A percentile compares a stretch with the other conserved stretches of the same genome.
Conservation (phyloP, 2,329 filamentous ascomycete species). For the Beauveria rudraprayagi region DNA sequence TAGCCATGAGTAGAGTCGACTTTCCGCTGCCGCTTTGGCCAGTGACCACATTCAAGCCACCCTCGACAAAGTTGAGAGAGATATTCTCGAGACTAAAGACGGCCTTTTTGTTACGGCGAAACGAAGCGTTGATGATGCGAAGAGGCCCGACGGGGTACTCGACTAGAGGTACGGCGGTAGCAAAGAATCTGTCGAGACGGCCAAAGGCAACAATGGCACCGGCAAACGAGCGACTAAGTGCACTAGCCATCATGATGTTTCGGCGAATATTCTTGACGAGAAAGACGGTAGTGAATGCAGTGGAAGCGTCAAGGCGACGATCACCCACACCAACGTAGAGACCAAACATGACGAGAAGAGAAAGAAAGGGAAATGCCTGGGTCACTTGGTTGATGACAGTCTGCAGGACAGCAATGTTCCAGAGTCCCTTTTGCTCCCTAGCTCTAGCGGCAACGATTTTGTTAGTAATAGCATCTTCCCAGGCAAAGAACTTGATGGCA, state of each 20-base stretch:
- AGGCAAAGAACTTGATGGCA: conserved; percentile 53
- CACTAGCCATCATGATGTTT: conserved; percentile 43
- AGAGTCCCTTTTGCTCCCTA: conserved; percentile 46
- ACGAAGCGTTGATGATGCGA: conserved; percentile 36
- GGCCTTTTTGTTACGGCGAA: conserved; percentile 42
- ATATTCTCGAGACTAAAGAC: conserved; percentile 41
- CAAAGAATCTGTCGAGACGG: conserved; percentile 47
- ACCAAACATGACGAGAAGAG: conserved; percentile 46
- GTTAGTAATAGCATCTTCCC: conserved; percentile 46
- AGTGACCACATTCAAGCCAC: conserved; percentile 45
- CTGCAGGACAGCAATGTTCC: conserved; percentile 42
- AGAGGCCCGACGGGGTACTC: conserved; percentile 42
- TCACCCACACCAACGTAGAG: conserved; percentile 41
- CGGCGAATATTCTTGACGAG: conserved; percentile 45
- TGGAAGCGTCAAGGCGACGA: conserved; percentile 43
- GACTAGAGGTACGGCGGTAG: conserved; percentile 39
- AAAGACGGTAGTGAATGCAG: conserved; percentile 49
- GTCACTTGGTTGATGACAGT: conserved; percentile 39
- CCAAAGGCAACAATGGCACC: conserved; percentile 35
- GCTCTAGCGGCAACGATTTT: conserved; percentile 41
- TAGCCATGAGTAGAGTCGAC: conserved; percentile 45
- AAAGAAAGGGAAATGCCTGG: conserved; percentile 43
- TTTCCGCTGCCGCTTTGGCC: conserved; percentile 51
- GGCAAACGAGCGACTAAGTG: conserved; percentile 29
- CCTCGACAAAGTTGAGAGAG: conserved; percentile 43